Base-by-base conservation (phyloP, 2,329 filamentous ascomycete genomes). In the Ustulina deusta region DNA sequence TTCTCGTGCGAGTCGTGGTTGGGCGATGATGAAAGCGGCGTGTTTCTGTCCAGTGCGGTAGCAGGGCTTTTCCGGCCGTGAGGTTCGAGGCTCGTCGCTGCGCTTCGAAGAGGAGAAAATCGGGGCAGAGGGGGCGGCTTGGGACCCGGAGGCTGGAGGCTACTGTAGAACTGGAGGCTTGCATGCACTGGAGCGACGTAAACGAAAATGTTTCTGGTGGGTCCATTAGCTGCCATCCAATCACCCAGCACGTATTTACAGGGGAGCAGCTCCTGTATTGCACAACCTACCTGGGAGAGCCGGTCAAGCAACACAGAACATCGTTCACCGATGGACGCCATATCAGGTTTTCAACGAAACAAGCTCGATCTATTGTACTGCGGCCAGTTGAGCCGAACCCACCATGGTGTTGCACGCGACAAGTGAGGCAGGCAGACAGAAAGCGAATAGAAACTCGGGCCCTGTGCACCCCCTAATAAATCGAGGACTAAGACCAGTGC, bases 21-120 rank as follows among this genome's bases (percentile, higher is more conserved):
- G 61, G 71, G 71, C n/a, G 65, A 77, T 77, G 75, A 77, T 76
- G 75, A 76, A 76, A 77, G 74, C 74, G 76, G 74, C 73, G 75
- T 52, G 61, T 27, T 58, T 58, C 55, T 46, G 44, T 27, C 49
- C 13, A 34, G 55, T 49, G 9, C 9, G 25, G 25, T 48, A 38
- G 58, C 54, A 58, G 65, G 62, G 62, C 65, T 61, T 70, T 54
- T 52, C 60, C 62, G 57, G 59, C 51, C 51, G 34, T 40, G 55
- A 66, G 57, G 52, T 71, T 71, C 66, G 69, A 69, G 69, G 55
- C 66, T 69, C 9, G 36, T 70, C 61, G 63, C 57, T 52, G 57
- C 46, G 55, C 63, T 67, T 69, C 66, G 59, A 64, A 66, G 69
- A 63, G 63, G 66, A 69, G 69, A 71, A 71, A 65, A 60, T 42